phyloP scores from a whole-genome alignment of 192 early-diverging fungal species.

The Coemansia sp. region DNA sequence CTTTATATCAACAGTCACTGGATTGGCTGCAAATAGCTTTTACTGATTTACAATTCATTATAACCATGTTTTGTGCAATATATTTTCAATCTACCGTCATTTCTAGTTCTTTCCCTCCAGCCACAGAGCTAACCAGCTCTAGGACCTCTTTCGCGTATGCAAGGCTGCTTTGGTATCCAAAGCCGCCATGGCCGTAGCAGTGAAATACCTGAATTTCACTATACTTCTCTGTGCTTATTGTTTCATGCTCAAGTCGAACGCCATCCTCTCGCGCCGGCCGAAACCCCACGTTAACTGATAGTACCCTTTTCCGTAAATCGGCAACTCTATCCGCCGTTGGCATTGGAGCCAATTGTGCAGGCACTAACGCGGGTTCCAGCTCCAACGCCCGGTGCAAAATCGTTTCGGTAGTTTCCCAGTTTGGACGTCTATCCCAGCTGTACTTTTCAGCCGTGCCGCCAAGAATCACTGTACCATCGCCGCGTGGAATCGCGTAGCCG shows the following conservation, averaged over 20 bases:
- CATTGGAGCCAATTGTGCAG: conserved; percentile 7
- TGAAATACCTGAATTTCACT: conserved; percentile 55
- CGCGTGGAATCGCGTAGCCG: conserved; percentile 48
- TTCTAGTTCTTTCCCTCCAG: not conserved
- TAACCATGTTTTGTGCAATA: too few relatives aligned
- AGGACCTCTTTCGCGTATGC: conserved; percentile 23
- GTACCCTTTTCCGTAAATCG: conserved; percentile 16
- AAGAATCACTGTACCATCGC: conserved; percentile 44
- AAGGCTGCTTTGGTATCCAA: conserved; percentile 55
- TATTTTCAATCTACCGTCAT: not conserved
- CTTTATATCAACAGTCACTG: conserved; percentile 18
- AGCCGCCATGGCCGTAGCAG: conserved; percentile 70
- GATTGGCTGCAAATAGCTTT: not conserved
- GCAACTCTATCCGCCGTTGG: conserved; percentile 44
- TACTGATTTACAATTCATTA: too few relatives aligned
- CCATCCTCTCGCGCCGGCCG: conserved; percentile 64
- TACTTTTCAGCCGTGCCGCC: conserved; percentile 36
- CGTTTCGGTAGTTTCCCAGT: conserved; percentile 31
- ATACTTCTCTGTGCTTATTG: not conserved
- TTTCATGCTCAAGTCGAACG: conserved; percentile 49
- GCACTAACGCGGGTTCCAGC: conserved; percentile 57
- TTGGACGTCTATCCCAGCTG: conserved; percentile 40
- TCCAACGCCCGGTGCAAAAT: conserved; percentile 40
- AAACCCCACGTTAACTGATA: conserved; percentile 56
- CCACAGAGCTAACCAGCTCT: conserved; percentile 3